A percentile compares a stretch with the other conserved stretches of the same genome.
These are phyloP conservation scores for Xylaria sp. DNA, from an alignment of 2,329 filamentous ascomycete genomes.

Conservation along the genomic window DNA sequence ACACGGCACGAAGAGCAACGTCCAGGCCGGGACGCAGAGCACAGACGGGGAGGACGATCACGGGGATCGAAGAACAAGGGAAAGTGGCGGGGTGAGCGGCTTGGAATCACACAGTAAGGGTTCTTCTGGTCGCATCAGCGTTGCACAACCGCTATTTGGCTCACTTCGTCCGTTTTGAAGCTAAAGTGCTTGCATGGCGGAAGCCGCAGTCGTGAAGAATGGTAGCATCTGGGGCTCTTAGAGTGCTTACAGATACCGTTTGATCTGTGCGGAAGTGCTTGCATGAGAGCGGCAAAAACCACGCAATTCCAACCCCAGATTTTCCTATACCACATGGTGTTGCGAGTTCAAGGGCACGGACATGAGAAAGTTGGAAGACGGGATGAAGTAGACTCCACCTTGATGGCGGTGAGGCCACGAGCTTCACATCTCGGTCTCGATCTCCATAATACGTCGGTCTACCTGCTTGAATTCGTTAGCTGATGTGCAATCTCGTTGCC, in stretches of 20 bases:
- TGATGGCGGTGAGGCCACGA: constrained; percentile 19
- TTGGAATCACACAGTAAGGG: constrained; percentile 21
- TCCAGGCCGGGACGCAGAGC: constrained; percentile 27
- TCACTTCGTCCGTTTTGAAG: constrained; percentile 3
- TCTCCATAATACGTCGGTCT: background rate
- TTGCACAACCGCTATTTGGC: constrained; percentile 4
- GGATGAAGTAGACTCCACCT: constrained; percentile 8
- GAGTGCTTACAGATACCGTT: constrained; percentile 16
- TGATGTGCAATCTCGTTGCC: constrained; percentile 1
- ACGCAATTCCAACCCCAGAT: constrained; percentile 20
- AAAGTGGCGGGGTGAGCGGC: constrained; percentile 11
- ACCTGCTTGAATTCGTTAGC: constrained; percentile 26
- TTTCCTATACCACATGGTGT: constrained; percentile 11
- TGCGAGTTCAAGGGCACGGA: constrained; percentile 18
- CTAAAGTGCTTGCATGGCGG: constrained; percentile 32
- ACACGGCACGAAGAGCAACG: constrained; percentile 15
- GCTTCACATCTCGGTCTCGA: background rate
- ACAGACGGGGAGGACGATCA: constrained; percentile 33
- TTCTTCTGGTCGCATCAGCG: background rate
- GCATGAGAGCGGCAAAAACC: constrained; percentile 21
- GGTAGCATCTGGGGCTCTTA: constrained; percentile 11
- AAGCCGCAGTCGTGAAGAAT: background rate
- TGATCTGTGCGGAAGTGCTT: constrained; percentile 29
- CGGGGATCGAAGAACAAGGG: constrained; percentile 19
- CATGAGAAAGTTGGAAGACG: background rate